These are phyloP conservation scores for Hirsutella thompsonii DNA, from an alignment of 2,329 filamentous ascomycete genomes.

Conservation along the genomic window DNA sequence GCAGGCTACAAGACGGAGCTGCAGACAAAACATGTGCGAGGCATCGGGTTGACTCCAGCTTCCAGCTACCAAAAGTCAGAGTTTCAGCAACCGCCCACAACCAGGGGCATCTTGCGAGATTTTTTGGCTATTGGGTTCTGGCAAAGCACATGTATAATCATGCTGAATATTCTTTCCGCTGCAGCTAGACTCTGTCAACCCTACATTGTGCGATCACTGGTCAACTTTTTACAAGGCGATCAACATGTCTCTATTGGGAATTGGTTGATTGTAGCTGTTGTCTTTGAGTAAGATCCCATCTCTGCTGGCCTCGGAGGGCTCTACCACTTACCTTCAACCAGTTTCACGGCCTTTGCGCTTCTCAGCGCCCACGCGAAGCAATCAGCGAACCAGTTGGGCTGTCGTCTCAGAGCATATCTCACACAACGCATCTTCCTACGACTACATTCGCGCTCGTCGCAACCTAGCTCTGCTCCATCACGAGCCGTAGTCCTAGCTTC, in stretches of 20 bases:
- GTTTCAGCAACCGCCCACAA: background rate
- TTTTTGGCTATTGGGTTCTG: background rate
- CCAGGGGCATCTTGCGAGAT: background rate
- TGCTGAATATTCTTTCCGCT: background rate
- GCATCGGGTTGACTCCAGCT: background rate
- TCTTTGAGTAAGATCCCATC: background rate
- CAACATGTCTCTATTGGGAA: background rate
- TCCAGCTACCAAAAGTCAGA: background rate
- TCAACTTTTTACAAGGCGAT: background rate
- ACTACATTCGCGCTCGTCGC: background rate
- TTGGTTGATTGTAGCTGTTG: background rate
- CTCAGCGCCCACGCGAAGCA: background rate
- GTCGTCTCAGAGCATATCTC: background rate
- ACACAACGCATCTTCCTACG: background rate
- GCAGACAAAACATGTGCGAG: background rate
- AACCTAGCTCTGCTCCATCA: background rate
- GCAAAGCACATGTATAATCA: background rate
- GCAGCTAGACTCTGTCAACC: conserved; percentile 1
- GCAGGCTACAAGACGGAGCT: background rate
- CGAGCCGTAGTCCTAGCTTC: background rate
- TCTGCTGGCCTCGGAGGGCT: background rate
- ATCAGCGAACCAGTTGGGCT: background rate
- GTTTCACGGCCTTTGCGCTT: background rate
- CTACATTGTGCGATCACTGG: background rate
- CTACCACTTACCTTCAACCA: background rate